A percentile compares a stretch with the other conserved stretches of the same genome.
These are phyloP conservation scores for Daedaleopsis sinensis DNA, from an alignment of 768 basidiomycete species.

Conservation along the genomic window DNA sequence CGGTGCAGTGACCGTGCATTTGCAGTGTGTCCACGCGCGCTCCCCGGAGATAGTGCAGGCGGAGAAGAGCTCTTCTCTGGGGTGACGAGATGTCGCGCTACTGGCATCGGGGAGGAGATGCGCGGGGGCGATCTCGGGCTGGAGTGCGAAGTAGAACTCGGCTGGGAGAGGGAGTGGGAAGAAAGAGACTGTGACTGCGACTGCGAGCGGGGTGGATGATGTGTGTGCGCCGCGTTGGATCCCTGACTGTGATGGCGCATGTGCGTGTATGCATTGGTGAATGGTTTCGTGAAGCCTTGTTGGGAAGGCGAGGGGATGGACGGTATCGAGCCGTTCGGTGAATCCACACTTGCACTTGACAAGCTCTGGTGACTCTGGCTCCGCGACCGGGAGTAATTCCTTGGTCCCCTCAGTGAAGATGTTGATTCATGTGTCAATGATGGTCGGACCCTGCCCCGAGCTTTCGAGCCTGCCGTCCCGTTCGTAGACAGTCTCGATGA, in stretches of 20 bases:
- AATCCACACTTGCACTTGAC: conserved; percentile 68
- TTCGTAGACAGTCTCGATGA: conserved; percentile 8
- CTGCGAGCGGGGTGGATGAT: conserved; percentile 3
- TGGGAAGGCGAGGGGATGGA: conserved; percentile 77
- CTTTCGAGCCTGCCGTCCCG: background rate
- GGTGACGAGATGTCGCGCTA: conserved; percentile 39
- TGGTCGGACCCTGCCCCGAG: conserved; percentile 19
- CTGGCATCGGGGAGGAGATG: conserved; percentile 15
- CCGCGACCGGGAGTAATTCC: conserved; percentile 46
- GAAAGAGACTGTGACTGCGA: conserved; percentile 9
- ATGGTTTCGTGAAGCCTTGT: conserved; percentile 39
- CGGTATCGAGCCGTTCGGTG: conserved; percentile 78
- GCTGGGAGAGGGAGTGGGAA: conserved; percentile 9
- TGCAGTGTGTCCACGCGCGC: conserved; percentile 50
- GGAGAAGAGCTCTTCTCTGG: conserved; percentile 64
- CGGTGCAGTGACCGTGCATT: conserved; percentile 8
- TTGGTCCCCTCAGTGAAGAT: conserved; percentile 29
- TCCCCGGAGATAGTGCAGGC: conserved; percentile 57
- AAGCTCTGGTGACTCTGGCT: conserved; percentile 67
- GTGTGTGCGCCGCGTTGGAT: background rate
- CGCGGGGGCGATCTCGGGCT: conserved; percentile 16
- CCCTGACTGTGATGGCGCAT: conserved; percentile 7
- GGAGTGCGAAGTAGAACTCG: conserved; percentile 6
- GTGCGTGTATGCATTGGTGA: conserved; percentile 11
- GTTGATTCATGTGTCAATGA: conserved; percentile 22